A percentile compares a stretch with the other conserved stretches of the same genome.
Evolutionary conservation across 495 filamentous ascomycete genomes (phyloP).

Genomic region (Penicillium cinerascens): DNA sequence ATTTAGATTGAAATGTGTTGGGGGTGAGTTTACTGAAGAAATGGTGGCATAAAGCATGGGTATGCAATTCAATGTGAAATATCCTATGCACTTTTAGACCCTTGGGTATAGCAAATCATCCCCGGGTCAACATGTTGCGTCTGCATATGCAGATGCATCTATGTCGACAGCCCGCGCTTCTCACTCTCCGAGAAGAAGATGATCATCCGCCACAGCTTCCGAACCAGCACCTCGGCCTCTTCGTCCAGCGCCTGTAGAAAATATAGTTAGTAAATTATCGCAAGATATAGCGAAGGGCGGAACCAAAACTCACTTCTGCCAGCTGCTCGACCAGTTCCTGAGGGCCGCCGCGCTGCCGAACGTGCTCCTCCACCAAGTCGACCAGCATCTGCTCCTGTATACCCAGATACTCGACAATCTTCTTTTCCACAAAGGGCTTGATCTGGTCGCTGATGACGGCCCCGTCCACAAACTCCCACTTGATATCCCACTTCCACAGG

Average conservation of each 20-base stretch:
- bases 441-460: conserved; percentile 80
- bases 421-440: conserved; percentile 94
- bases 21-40: background rate
- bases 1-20: background rate
- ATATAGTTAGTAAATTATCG: conserved; percentile 29
- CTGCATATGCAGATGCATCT: conserved; percentile 1
- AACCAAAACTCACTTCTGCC: conserved; percentile 64
- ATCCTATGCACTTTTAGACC: background rate
- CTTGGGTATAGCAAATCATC: background rate
- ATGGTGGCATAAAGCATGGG: background rate
- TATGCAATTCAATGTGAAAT: background rate
- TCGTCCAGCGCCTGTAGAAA: conserved; percentile 75
- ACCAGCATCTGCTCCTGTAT: conserved; percentile 96
- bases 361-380: conserved; percentile 84
- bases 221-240: conserved; percentile 89
- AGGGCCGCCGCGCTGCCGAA: conserved; percentile 72
- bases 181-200: conserved; percentile 98
- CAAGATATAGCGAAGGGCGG: conserved; percentile 2
- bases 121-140: background rate
- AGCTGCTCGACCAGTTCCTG: conserved; percentile 80
- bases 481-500: conserved; percentile 86
- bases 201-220: conserved; percentile 97
- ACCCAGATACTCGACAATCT: conserved; percentile 92
- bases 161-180: conserved; percentile 80
- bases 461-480: conserved; percentile 92